A percentile compares a stretch with the other conserved stretches of the same genome.
Conservation (phyloP, 768 basidiomycete genomes). For the Lentinula lateritia region DNA sequence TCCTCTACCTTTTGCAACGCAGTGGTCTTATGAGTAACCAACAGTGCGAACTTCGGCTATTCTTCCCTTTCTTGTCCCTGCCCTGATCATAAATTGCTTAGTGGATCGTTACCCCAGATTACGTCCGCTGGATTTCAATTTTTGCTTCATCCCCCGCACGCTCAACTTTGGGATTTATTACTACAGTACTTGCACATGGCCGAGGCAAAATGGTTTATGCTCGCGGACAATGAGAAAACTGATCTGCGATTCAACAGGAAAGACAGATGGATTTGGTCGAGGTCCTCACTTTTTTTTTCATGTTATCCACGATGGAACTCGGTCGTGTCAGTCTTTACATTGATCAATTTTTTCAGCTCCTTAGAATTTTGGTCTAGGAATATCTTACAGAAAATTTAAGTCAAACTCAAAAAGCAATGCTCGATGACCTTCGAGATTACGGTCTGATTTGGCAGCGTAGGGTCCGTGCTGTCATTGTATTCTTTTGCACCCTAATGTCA, state of each 20-base stretch:
- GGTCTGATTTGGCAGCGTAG: slow-evolving; percentile 88
- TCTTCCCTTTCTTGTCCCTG: slow-evolving; percentile 11
- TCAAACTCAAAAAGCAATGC: slow-evolving; percentile 76
- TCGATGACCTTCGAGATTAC: slow-evolving; percentile 90
- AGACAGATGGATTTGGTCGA: slow-evolving; percentile 90
- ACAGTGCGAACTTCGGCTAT: slow-evolving; percentile 20
- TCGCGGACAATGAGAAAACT: slow-evolving; percentile 11
- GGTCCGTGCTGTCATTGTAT: slow-evolving; percentile 33
- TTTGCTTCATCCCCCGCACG: slow-evolving; percentile 88
- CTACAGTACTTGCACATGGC: slow-evolving; percentile 85
- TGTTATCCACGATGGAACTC: slow-evolving; percentile 95
- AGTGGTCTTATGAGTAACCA: slow-evolving; percentile 81
- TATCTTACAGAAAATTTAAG: slow-evolving; percentile 83
- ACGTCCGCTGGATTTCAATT: slow-evolving; percentile 97
- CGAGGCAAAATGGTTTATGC: slow-evolving; percentile 48
- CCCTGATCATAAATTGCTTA: slow-evolving; percentile 17
- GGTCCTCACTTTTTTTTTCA: slow-evolving; percentile 90
- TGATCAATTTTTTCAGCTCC: slow-evolving; percentile 8
- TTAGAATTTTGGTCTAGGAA: slow-evolving; percentile 46
- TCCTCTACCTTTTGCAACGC: slow-evolving; percentile 75
- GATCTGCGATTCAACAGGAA: slow-evolving; percentile 41
- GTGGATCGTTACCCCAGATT: slow-evolving; percentile 65
- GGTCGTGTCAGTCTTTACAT: slow-evolving; percentile 55
- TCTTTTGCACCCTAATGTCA: slow-evolving; percentile 19
- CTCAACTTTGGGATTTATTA: slow-evolving; percentile 91